Conservation (phyloP, 2,329 filamentous ascomycete species). For the Fonsecaea pedrosoi region DNA sequence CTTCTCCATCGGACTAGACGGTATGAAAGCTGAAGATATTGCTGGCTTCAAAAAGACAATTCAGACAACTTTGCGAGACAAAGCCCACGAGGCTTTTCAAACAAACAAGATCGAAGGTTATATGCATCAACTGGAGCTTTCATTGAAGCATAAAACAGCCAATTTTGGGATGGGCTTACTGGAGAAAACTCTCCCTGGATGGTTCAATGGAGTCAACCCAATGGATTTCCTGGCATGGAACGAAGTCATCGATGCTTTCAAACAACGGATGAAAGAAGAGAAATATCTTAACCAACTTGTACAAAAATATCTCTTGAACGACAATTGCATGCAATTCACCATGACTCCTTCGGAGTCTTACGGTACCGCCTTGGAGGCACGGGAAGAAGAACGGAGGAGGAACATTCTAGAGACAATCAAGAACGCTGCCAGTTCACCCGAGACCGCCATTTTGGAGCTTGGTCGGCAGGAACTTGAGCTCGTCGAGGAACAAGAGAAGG, state of each 20-base stretch:
- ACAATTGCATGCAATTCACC: conserved; percentile 87
- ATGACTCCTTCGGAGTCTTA: conserved; percentile 86
- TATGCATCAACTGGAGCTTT: conserved; percentile 91
- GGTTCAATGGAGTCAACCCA: conserved; percentile 95
- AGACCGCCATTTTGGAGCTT: conserved; percentile 73
- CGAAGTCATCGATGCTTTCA: conserved; percentile 82
- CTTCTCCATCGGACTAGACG: conserved; percentile 88
- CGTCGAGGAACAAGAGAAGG: conserved; percentile 80
- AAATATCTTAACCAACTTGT: conserved; percentile 83
- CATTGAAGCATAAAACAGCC: conserved; percentile 93
- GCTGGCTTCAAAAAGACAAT: conserved; percentile 77
- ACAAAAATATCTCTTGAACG: conserved; percentile 87
- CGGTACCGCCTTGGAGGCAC: conserved; percentile 73
- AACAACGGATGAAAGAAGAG: conserved; percentile 71
- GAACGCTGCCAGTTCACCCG: conserved; percentile 71
- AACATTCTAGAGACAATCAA: conserved; percentile 61
- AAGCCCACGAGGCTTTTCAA: conserved; percentile 79
- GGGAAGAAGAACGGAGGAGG: conserved; percentile 77
- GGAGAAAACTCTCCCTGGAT: conserved; percentile 84
- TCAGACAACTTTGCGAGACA: conserved; percentile 72
- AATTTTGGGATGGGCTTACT: conserved; percentile 92
- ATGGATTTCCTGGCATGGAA: conserved; percentile 93
- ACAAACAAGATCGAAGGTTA: conserved; percentile 90
- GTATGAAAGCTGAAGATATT: conserved; percentile 82
- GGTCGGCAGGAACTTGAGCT: conserved; percentile 80